Evolutionary conservation across 2,329 filamentous ascomycete species (phyloP), one percentile per base, ranked within the genome.

Genomic region (Aspergillus sp.): DNA sequence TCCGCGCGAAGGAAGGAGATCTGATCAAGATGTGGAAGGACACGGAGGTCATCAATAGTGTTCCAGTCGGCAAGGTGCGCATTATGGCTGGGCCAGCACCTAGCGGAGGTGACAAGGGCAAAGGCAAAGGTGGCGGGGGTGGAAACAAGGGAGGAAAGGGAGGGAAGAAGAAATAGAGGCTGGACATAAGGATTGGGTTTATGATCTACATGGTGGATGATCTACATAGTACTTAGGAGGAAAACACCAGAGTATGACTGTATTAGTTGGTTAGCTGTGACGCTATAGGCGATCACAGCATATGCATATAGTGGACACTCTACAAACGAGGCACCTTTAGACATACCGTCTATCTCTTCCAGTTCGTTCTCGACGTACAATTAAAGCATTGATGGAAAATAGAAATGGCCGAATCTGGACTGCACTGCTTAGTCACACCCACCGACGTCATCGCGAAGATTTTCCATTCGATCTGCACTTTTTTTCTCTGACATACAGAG

Each of bases 1-100:
- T 96, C 75, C 95, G 92, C 87, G 91, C 90, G 0, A 81, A 88
- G 15, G 95, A 98, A 76, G 85, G 90, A n/a, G 93, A 96, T 74
- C 78, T 96, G 38, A 84, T 98, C 62, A 90, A 89, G 77, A 86
- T 81, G 0, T 87, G 92, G 80, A 95, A 92, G 77, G 86, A 91
- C 21, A 88, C 90, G 61, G 93, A 96, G 78, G 84, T 92, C 15
- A 85, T 92, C 58, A 93, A 94, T 67, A 85, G 86, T 4, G 84
- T 97, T 64, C 90, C 92, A 0, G 91, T 96, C 0, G 84, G 88
- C 32, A 94, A 90, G 74, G 85, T 95, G 39, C 86, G 90, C 68
- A 86, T 96, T 41, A 90, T 96, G 86, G 86, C 90, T 81, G 81
- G 84, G 13, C 87, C 87, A 5, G 86, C 84, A 1, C 76, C 73